Evolutionary conservation across 179 eudicot species (phyloP).

Genomic region (Dionaea muscipula): DNA sequence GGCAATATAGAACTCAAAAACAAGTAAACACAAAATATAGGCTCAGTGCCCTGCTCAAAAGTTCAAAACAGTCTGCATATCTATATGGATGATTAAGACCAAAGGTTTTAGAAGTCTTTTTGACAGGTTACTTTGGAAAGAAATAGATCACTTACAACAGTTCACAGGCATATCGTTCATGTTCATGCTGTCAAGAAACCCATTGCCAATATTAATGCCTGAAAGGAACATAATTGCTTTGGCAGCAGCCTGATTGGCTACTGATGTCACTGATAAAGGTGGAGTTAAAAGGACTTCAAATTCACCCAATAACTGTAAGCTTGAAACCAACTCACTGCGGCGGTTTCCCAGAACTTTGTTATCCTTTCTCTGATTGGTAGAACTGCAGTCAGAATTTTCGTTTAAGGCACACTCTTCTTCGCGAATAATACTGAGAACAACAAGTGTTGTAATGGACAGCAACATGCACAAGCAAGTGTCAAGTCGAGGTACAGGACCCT

Average conservation of each 20-base stretch:
- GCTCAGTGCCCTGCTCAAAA: too few species aligned
- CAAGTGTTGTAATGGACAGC: constrained; percentile 63
- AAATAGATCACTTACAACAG: constrained; percentile 49
- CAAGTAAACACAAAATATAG: neutral
- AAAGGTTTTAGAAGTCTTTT: too few species aligned
- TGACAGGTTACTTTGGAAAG: too few species aligned
- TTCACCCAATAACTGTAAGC: constrained; percentile 70
- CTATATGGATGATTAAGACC: too few species aligned
- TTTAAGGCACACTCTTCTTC: constrained; percentile 43
- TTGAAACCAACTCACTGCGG: constrained; percentile 48
- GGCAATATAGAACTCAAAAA: constrained; percentile 1
- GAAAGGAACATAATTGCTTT: constrained; percentile 71
- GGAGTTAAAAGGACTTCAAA: constrained; percentile 71
- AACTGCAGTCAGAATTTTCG: constrained; percentile 25
- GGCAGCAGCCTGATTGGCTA: constrained; percentile 89
- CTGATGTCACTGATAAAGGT: constrained; percentile 43
- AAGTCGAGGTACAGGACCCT: constrained; percentile 88
- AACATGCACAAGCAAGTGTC: constrained; percentile 86
- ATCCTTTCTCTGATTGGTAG: constrained; percentile 19
- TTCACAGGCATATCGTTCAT: constrained; percentile 52
- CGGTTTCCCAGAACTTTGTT: constrained; percentile 29
- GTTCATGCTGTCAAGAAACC: constrained; percentile 54
- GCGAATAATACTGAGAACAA: constrained; percentile 56
- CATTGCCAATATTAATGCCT: constrained; percentile 44
- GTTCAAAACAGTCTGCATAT: neutral